A percentile compares a stretch with the other conserved stretches of the same genome.
These are phyloP conservation scores for Chamaenerion angustifolium DNA, from an alignment of 345 rosid species.

Conservation along the genomic window DNA sequence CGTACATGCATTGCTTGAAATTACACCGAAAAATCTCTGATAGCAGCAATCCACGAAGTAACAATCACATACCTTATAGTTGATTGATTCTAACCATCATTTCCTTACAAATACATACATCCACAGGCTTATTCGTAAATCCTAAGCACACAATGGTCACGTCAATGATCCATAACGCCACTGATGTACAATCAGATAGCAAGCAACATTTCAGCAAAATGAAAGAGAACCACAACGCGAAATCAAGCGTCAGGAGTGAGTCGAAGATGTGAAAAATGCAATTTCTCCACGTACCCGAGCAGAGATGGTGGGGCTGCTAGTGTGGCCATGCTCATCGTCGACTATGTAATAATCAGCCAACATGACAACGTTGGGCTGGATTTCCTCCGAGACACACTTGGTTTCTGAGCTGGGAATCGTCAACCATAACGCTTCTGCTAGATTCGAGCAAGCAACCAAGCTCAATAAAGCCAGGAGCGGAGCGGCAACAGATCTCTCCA, in stretches of 20 bases:
- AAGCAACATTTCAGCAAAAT: background rate
- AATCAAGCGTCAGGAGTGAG: background rate
- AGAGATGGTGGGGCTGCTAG: constrained; percentile 25
- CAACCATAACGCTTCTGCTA: constrained; percentile 59
- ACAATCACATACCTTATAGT: too few species aligned
- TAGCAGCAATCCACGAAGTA: too few species aligned
- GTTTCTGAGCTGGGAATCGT: constrained; percentile 68
- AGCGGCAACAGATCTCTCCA: background rate
- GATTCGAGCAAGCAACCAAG: background rate
- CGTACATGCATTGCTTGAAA: too few species aligned
- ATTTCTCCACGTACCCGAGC: constrained; percentile 27
- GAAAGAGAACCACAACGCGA: background rate
- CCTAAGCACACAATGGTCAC: too few species aligned
- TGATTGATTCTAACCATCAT: too few species aligned
- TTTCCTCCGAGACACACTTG: constrained; percentile 93
- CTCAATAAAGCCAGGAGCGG: background rate
- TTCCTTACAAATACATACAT: too few species aligned
- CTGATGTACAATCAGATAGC: background rate
- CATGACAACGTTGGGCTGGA: constrained; percentile 67
- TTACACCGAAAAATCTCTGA: too few species aligned
- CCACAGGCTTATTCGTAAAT: too few species aligned
- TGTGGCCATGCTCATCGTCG: constrained; percentile 42
- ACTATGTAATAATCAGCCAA: constrained; percentile 65
- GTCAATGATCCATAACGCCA: too few species aligned
- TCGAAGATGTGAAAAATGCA: background rate